Evolutionary conservation across 2,329 filamentous ascomycete species (phyloP), one percentile per base, ranked within the genome.

Genomic region (Fusarium sacchari): DNA sequence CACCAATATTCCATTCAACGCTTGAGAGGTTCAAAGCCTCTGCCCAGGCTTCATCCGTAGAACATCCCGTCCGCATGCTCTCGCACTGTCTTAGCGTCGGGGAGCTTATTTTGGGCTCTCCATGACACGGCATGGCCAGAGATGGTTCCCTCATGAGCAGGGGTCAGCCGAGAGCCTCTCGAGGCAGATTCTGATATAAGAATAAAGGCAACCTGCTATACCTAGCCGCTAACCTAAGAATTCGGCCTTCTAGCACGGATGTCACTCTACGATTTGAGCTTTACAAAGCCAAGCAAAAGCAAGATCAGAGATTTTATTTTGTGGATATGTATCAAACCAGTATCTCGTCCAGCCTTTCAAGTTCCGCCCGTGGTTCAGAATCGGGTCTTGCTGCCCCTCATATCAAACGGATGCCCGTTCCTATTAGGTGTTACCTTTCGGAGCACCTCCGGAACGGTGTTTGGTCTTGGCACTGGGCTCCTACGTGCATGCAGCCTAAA

Each of bases 371-470:
- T 20, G 20, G 30, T 40, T 26, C 18, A 53, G n/a, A 42, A 20
- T 24, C 36, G n/a, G 26, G 28, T 15, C 36, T 39, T 17, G 39
- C 32, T 64, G 39, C 36, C 46, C 39, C 37, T 24, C 10, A 39
- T 43, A 7, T 39, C 26, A 14, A 10, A 63, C 32, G n/a, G 43
- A 60, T 60, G 32, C 12, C 24, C 43, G 39, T n/a, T 50, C 17
- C 28, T 40, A 40, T 30, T 44, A 36, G 24, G n/a, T 18, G 14
- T 39, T 53, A 22, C 52, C 26, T 20, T 67, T 42, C 67, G 67
- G 65, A 69, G 44, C 20, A 58, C 39, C 65, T 69, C 65, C 58
- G 58, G 50, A 37, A 37, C 22, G 22, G 36, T 46, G 17, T 46
- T 22, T 34, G 14, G 44, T 26, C 65, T 69, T 64, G 44, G 57